These are phyloP conservation scores for Dactylellina leptospora DNA, from an alignment of 2,329 filamentous ascomycete genomes.

Conservation along the genomic window DNA sequence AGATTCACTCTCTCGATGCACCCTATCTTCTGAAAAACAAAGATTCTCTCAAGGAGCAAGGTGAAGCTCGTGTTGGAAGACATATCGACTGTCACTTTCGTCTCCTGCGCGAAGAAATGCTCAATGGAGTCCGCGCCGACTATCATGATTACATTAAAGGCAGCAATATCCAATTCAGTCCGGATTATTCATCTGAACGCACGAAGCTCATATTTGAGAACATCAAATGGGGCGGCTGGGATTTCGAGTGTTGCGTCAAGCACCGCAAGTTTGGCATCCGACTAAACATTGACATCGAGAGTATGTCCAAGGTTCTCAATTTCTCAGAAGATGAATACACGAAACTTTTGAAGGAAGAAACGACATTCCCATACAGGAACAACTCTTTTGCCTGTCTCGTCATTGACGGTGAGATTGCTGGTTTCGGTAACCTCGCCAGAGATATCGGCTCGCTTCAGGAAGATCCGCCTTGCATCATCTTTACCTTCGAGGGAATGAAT, in stretches of 20 bases:
- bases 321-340: constrained; percentile 60
- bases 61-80: constrained; percentile 59
- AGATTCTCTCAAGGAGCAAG: constrained; percentile 57
- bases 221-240: constrained; percentile 57
- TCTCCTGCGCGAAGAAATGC: constrained; percentile 75
- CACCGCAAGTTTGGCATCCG: constrained; percentile 48
- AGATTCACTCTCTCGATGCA: constrained; percentile 66
- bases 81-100: constrained; percentile 78
- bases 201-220: constrained; percentile 60
- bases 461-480: constrained; percentile 63
- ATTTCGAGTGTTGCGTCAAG: constrained; percentile 61
- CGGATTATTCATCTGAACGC: constrained; percentile 60
- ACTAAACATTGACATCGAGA: constrained; percentile 61
- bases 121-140: constrained; percentile 72
- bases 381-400: constrained; percentile 71
- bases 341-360: constrained; percentile 62
- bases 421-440: constrained; percentile 70
- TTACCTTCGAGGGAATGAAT: constrained; percentile 63
- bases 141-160: constrained; percentile 65
- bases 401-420: constrained; percentile 65
- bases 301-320: constrained; percentile 58
- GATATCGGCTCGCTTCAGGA: constrained; percentile 63
- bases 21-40: constrained; percentile 68
- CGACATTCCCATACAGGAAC: constrained; percentile 66
- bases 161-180: constrained; percentile 58